Percentiles rank a stretch among this genome's conserved stretches.
phyloP scores from a whole-genome alignment of 495 filamentous ascomycete genomes.

The Talaromyces wortmannii region DNA sequence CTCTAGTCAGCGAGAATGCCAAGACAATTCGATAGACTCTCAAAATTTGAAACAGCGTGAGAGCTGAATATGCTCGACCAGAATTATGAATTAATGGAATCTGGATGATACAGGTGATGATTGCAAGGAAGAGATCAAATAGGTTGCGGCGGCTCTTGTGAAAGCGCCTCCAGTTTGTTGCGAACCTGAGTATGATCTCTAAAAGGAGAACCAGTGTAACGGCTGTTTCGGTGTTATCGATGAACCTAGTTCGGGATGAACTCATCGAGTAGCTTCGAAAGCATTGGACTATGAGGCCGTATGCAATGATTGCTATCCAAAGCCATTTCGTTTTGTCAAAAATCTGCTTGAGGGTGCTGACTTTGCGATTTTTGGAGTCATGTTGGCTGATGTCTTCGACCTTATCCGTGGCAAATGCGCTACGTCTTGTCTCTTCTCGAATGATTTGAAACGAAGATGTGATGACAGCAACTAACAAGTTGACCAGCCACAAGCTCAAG shows the following conservation, averaged over 20 bases:
- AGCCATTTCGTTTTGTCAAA: conserved; percentile 68
- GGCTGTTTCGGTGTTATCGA: conserved; percentile 62
- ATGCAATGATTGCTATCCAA: conserved; percentile 77
- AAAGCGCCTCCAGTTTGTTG: conserved; percentile 73
- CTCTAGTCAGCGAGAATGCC: conserved; percentile 76
- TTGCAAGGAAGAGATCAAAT: conserved; percentile 69
- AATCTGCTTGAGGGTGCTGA: conserved; percentile 54
- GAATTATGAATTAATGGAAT: conserved; percentile 73
- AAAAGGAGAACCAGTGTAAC: conserved; percentile 73
- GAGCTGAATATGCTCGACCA: conserved; percentile 75
- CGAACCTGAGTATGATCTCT: conserved; percentile 78
- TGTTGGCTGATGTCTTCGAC: conserved; percentile 37
- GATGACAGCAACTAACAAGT: conserved; percentile 95
- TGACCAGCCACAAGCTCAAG: conserved; percentile 93
- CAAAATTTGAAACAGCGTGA: conserved; percentile 90
- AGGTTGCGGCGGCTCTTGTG: conserved; percentile 64
- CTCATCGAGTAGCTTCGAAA: conserved; percentile 72
- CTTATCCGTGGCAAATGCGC: conserved; percentile 80
- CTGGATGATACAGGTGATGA: conserved; percentile 80
- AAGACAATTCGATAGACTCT: conserved; percentile 89
- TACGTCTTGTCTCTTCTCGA: conserved; percentile 88
- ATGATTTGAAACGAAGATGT: conserved; percentile 99
- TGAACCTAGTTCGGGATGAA: conserved; percentile 39
- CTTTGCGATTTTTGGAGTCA: conserved; percentile 25
- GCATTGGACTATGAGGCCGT: conserved; percentile 66